Conservation (phyloP, 805 yeast species). For the Komagataella kurtzmanii region DNA sequence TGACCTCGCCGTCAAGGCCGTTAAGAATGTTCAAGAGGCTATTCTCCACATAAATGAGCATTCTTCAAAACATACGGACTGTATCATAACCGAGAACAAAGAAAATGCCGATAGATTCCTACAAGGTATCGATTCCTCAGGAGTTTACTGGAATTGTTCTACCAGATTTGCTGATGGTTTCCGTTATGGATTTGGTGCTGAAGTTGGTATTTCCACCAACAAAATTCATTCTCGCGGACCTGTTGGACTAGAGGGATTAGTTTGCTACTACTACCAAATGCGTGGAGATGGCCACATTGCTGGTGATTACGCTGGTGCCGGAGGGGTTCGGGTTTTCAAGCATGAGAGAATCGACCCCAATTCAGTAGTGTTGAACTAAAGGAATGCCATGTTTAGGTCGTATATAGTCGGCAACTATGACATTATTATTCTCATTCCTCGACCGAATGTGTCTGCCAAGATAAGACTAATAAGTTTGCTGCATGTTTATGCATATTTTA, state of each 20-base stretch:
- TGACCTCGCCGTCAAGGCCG: slow-evolving; percentile 65
- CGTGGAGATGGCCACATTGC: slow-evolving; percentile 91
- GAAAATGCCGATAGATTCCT: slow-evolving; percentile 62
- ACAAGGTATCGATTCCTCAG: slow-evolving; percentile 85
- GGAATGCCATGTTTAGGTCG: neutral
- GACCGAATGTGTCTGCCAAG: neutral
- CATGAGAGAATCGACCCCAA: slow-evolving; percentile 48
- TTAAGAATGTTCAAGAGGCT: slow-evolving; percentile 54
- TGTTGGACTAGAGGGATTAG: slow-evolving; percentile 93
- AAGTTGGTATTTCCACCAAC: slow-evolving; percentile 94
- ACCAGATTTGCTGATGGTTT: slow-evolving; percentile 98
- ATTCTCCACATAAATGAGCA: slow-evolving; percentile 76
- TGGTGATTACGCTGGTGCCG: slow-evolving; percentile 85
- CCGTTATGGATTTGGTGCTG: slow-evolving; percentile 97
- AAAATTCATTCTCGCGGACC: slow-evolving; percentile 98
- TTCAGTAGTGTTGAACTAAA: slow-evolving; percentile 10
- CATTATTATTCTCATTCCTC: neutral
- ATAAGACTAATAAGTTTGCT: neutral
- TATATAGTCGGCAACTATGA: neutral
- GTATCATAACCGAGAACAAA: slow-evolving; percentile 70
- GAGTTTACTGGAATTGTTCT: slow-evolving; percentile 96
- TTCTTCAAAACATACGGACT: slow-evolving; percentile 94
- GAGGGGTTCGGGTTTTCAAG: slow-evolving; percentile 67
- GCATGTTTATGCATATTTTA: neutral
- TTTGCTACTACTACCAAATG: slow-evolving; percentile 87